phyloP scores from a whole-genome alignment of 2,329 filamentous ascomycete species.

The Plenodomus biglobosus region DNA sequence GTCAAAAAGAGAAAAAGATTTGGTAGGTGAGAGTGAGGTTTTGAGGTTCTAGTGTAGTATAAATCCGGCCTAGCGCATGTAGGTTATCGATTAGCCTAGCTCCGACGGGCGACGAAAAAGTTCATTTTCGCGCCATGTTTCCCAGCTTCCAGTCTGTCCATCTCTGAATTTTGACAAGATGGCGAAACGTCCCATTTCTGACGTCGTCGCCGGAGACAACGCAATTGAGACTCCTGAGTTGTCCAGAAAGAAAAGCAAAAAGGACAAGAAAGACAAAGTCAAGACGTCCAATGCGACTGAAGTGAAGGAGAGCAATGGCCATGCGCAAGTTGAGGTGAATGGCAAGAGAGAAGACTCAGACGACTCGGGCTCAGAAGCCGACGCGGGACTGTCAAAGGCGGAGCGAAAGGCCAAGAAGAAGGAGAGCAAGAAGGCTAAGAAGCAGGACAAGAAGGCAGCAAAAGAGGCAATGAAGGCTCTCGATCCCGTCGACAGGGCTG shows the following conservation, averaged over 20 bases:
- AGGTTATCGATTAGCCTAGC: slow-evolving; percentile 22
- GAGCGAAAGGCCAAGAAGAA: slow-evolving; percentile 48
- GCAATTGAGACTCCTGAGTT: slow-evolving; percentile 21
- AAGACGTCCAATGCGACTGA: slow-evolving; percentile 19
- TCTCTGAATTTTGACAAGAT: slow-evolving; percentile 23
- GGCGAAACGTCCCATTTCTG: slow-evolving; percentile 42
- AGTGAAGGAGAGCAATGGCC: slow-evolving; percentile 24
- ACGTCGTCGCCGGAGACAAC: slow-evolving; percentile 33
- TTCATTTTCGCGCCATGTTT: slow-evolving; percentile 13
- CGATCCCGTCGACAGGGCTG: slow-evolving; percentile 28
- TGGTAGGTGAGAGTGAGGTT: too few species aligned
- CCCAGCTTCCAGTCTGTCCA: slow-evolving; percentile 2
- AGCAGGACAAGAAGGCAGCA: slow-evolving; percentile 24
- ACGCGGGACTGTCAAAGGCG: slow-evolving; percentile 44
- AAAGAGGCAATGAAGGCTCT: slow-evolving; percentile 36
- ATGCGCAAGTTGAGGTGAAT: slow-evolving; percentile 16
- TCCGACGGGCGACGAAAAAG: slow-evolving; percentile 19
- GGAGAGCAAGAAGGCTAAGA: slow-evolving; percentile 45
- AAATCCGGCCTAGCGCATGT: slow-evolving; percentile 1
- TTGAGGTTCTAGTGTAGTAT: too few species aligned
- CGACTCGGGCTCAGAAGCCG: slow-evolving; percentile 13
- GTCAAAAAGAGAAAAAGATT: too few species aligned
- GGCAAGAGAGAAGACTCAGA: slow-evolving; percentile 17
- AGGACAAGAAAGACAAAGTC: slow-evolving; percentile 39
- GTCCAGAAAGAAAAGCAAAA: slow-evolving; percentile 44